Conservation (phyloP, 352 stramenopile species). For the Thalassiosira livingstoniorum region DNA sequence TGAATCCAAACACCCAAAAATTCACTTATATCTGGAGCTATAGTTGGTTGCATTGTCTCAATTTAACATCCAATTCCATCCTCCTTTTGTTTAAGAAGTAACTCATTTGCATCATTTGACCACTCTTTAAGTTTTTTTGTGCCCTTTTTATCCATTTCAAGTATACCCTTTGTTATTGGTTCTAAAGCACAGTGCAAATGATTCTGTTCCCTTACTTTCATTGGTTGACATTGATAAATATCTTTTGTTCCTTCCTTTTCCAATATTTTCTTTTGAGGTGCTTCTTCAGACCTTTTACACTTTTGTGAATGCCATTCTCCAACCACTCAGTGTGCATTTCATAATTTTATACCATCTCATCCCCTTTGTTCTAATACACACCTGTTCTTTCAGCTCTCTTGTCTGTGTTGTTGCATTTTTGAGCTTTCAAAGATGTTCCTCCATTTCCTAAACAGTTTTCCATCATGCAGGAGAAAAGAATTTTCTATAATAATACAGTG, state of each 20-base stretch:
- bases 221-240: background rate
- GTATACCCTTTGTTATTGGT: background rate
- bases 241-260: background rate
- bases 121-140: background rate
- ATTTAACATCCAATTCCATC: background rate
- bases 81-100: background rate
- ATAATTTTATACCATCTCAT: conserved; percentile 53
- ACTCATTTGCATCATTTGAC: background rate
- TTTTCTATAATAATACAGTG: conserved; percentile 41
- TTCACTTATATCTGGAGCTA: background rate
- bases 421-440: conserved; percentile 4
- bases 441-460: background rate
- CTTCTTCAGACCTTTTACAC: background rate
- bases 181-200: background rate
- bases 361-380: conserved; percentile 19
- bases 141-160: background rate
- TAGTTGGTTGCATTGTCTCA: conserved; percentile 1
- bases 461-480: conserved; percentile 38
- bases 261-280: background rate
- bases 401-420: conserved; percentile 14
- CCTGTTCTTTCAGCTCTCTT: conserved; percentile 24
- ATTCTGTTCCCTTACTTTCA: background rate
- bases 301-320: background rate
- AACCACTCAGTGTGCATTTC: conserved; percentile 28
- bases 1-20: background rate